These are phyloP conservation scores for Ustilago vetiveriae DNA, from an alignment of 1,284 basidiomycete species.

Conservation along the genomic window DNA sequence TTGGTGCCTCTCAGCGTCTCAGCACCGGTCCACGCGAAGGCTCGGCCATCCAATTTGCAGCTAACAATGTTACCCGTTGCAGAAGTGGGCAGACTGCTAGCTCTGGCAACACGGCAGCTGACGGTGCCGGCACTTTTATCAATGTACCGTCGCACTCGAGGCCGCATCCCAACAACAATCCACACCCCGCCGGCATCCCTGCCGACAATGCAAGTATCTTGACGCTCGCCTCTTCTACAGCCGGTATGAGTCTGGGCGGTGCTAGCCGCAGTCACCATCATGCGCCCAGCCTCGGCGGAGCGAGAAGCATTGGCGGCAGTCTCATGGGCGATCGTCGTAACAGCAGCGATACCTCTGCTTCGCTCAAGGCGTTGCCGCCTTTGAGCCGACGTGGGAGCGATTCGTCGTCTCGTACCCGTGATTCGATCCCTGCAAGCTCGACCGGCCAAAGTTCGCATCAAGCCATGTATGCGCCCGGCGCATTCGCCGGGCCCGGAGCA, in stretches of 20 bases:
- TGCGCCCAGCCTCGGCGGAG: slow-evolving; percentile 51
- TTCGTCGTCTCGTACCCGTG: slow-evolving; percentile 48
- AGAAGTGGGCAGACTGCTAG: slow-evolving; percentile 19
- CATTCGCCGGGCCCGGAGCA: slow-evolving; percentile 23
- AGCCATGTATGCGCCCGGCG: slow-evolving; percentile 40
- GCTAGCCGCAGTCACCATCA: slow-evolving; percentile 48
- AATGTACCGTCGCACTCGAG: slow-evolving; percentile 79
- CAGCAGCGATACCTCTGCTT: slow-evolving; percentile 59
- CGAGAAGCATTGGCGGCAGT: slow-evolving; percentile 56
- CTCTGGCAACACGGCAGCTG: slow-evolving; percentile 5
- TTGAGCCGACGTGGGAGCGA: slow-evolving; percentile 62
- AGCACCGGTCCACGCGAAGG: slow-evolving; percentile 37
- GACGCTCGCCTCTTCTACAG: slow-evolving; percentile 88
- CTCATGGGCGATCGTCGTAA: slow-evolving; percentile 58
- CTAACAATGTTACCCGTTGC: slow-evolving; percentile 23
- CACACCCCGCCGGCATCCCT: slow-evolving; percentile 86
- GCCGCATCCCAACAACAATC: slow-evolving; percentile 94
- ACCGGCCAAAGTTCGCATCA: slow-evolving; percentile 54
- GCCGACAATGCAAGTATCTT: slow-evolving; percentile 89
- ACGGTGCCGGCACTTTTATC: slow-evolving; percentile 36
- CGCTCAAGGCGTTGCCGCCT: slow-evolving; percentile 60
- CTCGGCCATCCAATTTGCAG: slow-evolving; percentile 25
- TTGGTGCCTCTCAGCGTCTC: slow-evolving; percentile 27
- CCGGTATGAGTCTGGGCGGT: slow-evolving; percentile 53
- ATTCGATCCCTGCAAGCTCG: slow-evolving; percentile 50